phyloP scores from a whole-genome alignment of 1,284 basidiomycete genomes.

The Cryptococcus sp. region DNA sequence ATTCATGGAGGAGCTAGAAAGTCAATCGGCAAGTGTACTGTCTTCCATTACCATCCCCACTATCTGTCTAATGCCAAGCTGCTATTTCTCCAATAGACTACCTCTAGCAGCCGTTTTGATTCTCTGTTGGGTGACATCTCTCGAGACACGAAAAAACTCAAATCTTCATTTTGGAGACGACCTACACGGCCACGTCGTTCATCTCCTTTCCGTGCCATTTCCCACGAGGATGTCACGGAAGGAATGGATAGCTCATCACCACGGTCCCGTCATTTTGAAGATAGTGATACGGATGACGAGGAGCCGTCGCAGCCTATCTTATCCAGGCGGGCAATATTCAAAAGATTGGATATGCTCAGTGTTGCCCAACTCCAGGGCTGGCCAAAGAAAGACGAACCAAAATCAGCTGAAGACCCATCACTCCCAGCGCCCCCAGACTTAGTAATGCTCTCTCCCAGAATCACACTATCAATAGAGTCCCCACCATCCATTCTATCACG shows the following conservation, averaged over 20 bases:
- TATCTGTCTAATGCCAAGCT: slow-evolving; percentile 11
- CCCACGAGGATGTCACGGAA: background rate
- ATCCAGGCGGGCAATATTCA: slow-evolving; percentile 20
- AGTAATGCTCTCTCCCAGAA: slow-evolving; percentile 23
- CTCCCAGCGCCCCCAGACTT: background rate
- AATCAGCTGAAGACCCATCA: background rate
- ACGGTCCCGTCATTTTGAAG: background rate
- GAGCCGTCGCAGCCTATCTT: background rate
- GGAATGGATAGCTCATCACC: background rate
- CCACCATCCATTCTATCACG: slow-evolving; percentile 11
- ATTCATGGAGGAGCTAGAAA: slow-evolving; percentile 31
- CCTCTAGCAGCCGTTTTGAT: slow-evolving; percentile 23
- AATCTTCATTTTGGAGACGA: slow-evolving; percentile 36
- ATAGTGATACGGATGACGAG: slow-evolving; percentile 6
- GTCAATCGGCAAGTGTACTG: slow-evolving; percentile 17
- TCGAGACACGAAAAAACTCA: slow-evolving; percentile 39
- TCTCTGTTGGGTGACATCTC: slow-evolving; percentile 36
- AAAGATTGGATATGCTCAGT: slow-evolving; percentile 20
- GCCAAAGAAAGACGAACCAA: too few relatives aligned
- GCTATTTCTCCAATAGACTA: background rate
- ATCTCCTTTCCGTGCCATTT: slow-evolving; percentile 23
- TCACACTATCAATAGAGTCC: slow-evolving; percentile 26
- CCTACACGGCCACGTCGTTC: slow-evolving; percentile 18
- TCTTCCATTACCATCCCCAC: slow-evolving; percentile 21
- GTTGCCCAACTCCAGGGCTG: slow-evolving; percentile 16